Conservation (phyloP, 1,284 basidiomycete species). For the Ceratobasidium sp. region DNA sequence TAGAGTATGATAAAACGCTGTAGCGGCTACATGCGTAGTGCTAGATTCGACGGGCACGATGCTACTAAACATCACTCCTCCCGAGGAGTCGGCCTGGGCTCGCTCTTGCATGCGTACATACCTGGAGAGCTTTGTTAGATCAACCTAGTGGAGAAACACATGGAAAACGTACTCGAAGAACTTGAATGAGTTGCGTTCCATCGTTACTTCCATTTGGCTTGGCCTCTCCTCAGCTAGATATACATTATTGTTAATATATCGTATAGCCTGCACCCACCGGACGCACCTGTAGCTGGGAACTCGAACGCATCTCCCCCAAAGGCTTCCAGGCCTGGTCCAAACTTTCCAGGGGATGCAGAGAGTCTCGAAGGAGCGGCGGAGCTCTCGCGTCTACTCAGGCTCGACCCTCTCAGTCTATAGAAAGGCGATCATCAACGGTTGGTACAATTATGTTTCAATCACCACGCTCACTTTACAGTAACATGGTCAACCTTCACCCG, state of each 20-base stretch:
- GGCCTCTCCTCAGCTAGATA: constrained; percentile 10
- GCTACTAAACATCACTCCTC: constrained; percentile 68
- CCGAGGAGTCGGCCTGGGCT: constrained; percentile 61
- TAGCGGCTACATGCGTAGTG: constrained; percentile 78
- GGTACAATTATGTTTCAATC: constrained; percentile 58
- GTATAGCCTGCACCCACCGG: neutral
- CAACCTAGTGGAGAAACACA: neutral
- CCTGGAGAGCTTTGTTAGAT: constrained; percentile 58
- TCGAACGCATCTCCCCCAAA: constrained; percentile 33
- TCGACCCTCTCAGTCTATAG: constrained; percentile 24
- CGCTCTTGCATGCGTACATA: constrained; percentile 81
- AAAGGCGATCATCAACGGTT: constrained; percentile 61
- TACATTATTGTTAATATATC: neutral
- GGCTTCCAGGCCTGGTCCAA: constrained; percentile 37
- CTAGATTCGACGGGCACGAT: constrained; percentile 74
- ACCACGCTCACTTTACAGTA: constrained; percentile 20
- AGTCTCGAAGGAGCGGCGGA: constrained; percentile 28
- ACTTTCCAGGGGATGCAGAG: constrained; percentile 35
- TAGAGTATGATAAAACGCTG: constrained; percentile 75
- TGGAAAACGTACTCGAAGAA: constrained; percentile 73
- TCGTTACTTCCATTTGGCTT: constrained; percentile 45
- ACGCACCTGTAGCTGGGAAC: constrained; percentile 20
- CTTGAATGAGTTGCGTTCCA: constrained; percentile 80
- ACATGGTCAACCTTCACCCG: constrained; percentile 16
- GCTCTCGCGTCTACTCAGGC: constrained; percentile 32